phyloP scores from a whole-genome alignment of 2,329 filamentous ascomycete species.

The Hymenotorrendiella dingleyae region DNA sequence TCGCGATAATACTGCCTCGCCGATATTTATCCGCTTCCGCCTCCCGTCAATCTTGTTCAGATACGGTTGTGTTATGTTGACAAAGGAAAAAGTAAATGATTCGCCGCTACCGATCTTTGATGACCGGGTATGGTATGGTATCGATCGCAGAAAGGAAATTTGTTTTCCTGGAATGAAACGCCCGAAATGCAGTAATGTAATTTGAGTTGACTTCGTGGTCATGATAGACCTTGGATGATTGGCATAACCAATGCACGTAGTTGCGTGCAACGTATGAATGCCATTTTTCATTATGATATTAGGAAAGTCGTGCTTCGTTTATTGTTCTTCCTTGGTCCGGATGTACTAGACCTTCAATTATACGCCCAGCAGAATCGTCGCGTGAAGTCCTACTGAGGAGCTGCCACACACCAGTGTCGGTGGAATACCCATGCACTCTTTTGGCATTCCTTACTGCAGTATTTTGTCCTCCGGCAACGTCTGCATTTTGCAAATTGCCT shows the following conservation, averaged over 20 bases:
- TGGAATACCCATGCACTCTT: conserved; percentile 99
- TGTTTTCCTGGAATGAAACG: conserved; percentile 17
- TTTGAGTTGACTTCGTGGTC: conserved; percentile 12
- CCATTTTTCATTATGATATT: conserved; percentile 21
- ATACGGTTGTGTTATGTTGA: conserved; percentile 3
- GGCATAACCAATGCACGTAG: conserved; percentile 7
- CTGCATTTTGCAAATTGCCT: conserved; percentile 97
- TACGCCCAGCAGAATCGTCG: neutral
- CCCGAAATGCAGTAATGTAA: conserved; percentile 20
- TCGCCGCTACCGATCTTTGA: conserved; percentile 43
- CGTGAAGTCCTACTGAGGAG: conserved; percentile 31
- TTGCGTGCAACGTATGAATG: conserved; percentile 17
- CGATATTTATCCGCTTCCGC: neutral
- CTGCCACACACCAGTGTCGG: conserved; percentile 91
- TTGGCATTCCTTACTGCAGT: conserved; percentile 99
- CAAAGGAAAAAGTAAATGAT: conserved; percentile 2
- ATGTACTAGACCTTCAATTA: conserved; percentile 3
- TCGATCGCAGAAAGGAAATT: conserved; percentile 12
- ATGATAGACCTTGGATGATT: conserved; percentile 9
- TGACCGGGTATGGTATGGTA: conserved; percentile 32
- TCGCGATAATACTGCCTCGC: neutral
- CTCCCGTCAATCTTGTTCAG: neutral
- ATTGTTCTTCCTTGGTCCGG: neutral
- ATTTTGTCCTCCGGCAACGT: conserved; percentile 92
- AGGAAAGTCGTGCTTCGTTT: conserved; percentile 20